A percentile compares a stretch with the other conserved stretches of the same genome.
Evolutionary conservation across 2,329 filamentous ascomycete species (phyloP).

Genomic region (Thielaviopsis punctulata): DNA sequence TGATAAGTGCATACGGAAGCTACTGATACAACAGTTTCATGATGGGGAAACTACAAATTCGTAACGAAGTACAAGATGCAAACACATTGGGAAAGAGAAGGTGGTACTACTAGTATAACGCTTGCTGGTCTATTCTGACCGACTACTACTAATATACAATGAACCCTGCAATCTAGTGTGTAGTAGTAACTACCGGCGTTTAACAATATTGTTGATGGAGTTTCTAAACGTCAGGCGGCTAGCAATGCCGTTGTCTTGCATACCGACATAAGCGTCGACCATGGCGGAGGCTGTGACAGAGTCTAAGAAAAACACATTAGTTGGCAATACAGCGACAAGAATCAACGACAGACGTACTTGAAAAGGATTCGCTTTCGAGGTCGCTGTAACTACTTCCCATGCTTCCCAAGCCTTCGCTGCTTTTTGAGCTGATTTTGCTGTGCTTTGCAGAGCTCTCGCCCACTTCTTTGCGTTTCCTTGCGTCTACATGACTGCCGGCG

Average conservation of each 20-base stretch:
- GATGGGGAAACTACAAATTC: background rate
- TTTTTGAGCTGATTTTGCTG: conserved; percentile 36
- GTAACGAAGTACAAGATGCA: background rate
- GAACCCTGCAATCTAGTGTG: no score
- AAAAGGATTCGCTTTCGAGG: conserved; percentile 45
- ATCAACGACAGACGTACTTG: conserved; percentile 3
- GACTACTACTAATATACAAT: background rate
- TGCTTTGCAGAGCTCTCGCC: conserved; percentile 35
- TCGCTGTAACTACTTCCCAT: conserved; percentile 81
- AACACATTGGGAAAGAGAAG: background rate
- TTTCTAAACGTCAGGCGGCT: conserved; percentile 23
- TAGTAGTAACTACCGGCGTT: background rate
- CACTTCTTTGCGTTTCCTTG: conserved; percentile 43
- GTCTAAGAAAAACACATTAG: conserved; percentile 35
- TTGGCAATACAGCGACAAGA: conserved; percentile 1
- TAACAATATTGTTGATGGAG: conserved; percentile 12
- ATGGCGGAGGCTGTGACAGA: conserved; percentile 67
- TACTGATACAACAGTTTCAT: background rate
- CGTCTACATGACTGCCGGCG: conserved; percentile 31
- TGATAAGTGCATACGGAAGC: background rate
- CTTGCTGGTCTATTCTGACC: background rate
- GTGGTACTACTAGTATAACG: background rate
- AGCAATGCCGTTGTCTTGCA: conserved; percentile 43
- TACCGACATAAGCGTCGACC: conserved; percentile 58
- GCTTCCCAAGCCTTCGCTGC: conserved; percentile 57